A percentile compares a stretch with the other conserved stretches of the same genome.
Conservation (phyloP, 495 filamentous ascomycete species). For the Neurospora africana region DNA sequence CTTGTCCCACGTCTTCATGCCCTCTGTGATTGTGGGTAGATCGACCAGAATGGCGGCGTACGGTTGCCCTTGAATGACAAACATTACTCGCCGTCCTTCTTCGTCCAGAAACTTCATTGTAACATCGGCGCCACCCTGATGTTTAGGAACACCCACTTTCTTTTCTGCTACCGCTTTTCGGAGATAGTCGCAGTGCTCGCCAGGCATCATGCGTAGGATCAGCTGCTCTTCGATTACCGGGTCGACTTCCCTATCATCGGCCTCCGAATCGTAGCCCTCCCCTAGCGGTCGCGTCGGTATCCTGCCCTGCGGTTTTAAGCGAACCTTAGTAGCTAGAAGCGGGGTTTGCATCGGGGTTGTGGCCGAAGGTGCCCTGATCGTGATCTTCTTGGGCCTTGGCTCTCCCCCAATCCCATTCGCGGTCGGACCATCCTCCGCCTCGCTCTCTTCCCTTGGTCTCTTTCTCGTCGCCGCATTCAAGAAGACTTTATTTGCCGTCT, state of each 20-base stretch:
- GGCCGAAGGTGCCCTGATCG: slow-evolving; percentile 12
- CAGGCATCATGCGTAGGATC: slow-evolving; percentile 77
- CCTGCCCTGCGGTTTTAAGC: slow-evolving; percentile 32
- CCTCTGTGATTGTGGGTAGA: slow-evolving; percentile 83
- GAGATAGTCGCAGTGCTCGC: slow-evolving; percentile 74
- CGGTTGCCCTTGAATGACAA: slow-evolving; percentile 55
- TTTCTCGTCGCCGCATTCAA: slow-evolving; percentile 30
- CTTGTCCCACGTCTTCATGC: slow-evolving; percentile 93
- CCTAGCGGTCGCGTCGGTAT: slow-evolving; percentile 58
- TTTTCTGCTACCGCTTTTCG: slow-evolving; percentile 59
- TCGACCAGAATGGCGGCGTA: slow-evolving; percentile 83
- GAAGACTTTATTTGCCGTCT: slow-evolving; percentile 33
- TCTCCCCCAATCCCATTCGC: slow-evolving; percentile 17
- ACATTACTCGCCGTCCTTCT: slow-evolving; percentile 61
- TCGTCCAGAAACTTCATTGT: slow-evolving; percentile 66
- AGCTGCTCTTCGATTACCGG: slow-evolving; percentile 82
- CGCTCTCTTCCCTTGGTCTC: slow-evolving; percentile 26
- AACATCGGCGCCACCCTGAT: slow-evolving; percentile 57
- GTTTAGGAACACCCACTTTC: slow-evolving; percentile 52
- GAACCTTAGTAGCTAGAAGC: slow-evolving; percentile 15
- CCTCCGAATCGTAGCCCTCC: slow-evolving; percentile 95
- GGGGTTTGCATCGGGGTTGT: background rate
- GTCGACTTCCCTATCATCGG: slow-evolving; percentile 78
- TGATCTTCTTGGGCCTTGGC: slow-evolving; percentile 30
- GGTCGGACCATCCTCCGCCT: slow-evolving; percentile 32